Conservation (phyloP, 345 rosid genomes). For the Populus alba region DNA sequence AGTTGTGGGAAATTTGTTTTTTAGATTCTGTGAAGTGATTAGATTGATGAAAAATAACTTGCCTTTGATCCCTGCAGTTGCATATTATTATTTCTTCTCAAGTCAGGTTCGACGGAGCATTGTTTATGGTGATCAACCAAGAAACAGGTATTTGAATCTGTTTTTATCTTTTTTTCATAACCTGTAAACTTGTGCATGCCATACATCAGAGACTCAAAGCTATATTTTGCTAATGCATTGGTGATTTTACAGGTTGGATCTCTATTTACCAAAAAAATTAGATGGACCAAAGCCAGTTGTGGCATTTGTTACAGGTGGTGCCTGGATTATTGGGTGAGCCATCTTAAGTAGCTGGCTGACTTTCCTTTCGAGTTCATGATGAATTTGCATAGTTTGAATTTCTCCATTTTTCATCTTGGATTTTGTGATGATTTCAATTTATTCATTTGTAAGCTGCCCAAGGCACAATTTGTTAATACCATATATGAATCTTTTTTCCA, state of each 20-base stretch:
- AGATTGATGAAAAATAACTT: constrained; percentile 3
- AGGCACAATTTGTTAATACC: not conserved
- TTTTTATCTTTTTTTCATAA: not conserved
- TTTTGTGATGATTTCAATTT: not conserved
- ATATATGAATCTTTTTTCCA: not conserved
- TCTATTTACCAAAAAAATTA: constrained; percentile 23
- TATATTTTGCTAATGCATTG: not conserved
- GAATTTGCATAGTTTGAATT: not conserved
- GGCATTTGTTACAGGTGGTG: constrained; percentile 39
- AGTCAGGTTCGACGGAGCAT: constrained; percentile 28
- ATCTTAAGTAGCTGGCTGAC: not conserved
- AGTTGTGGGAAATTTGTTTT: not conserved
- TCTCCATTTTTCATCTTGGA: not conserved
- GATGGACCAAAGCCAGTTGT: constrained; percentile 33
- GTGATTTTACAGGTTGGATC: constrained; percentile 30
- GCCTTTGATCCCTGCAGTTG: constrained; percentile 26
- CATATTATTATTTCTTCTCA: constrained; percentile 32
- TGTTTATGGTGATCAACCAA: constrained; percentile 32
- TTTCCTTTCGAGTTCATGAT: not conserved
- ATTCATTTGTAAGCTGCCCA: not conserved
- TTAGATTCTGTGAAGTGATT: not conserved
- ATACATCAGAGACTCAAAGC: not conserved
- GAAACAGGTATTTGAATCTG: constrained; percentile 27
- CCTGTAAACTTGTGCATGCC: not conserved
- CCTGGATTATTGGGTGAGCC: constrained; percentile 38